These are phyloP conservation scores for Aspergillus udagawae DNA, from an alignment of 2,329 filamentous ascomycete genomes.

Conservation along the genomic window DNA sequence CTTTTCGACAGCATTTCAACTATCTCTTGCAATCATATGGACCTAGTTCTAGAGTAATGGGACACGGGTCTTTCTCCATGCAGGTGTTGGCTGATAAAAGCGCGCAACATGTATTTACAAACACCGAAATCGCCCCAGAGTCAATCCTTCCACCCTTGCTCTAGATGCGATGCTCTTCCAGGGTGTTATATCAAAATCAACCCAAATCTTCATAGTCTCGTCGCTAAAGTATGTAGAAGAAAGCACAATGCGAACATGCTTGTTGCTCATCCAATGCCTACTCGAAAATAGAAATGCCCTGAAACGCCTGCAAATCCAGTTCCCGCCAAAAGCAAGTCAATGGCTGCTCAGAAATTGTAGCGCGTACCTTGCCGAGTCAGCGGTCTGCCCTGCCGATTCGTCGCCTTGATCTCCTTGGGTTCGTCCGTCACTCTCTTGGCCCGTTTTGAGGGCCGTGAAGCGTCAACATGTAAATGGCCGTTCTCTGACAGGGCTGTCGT, in stretches of 20 bases:
- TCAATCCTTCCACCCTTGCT: not conserved
- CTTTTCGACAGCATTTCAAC: too few species aligned
- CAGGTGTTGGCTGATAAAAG: not conserved
- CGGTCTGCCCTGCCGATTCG: constrained; percentile 48
- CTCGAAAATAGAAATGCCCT: constrained; percentile 2
- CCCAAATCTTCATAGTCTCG: constrained; percentile 17
- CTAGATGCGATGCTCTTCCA: not conserved
- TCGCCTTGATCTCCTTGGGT: constrained; percentile 36
- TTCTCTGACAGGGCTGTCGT: constrained; percentile 54
- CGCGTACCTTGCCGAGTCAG: constrained; percentile 49
- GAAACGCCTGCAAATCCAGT: not conserved
- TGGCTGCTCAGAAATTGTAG: constrained; percentile 39
- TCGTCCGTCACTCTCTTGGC: constrained; percentile 43
- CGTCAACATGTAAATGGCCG: constrained; percentile 59
- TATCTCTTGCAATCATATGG: not conserved
- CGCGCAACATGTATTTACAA: not conserved
- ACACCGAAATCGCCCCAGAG: not conserved
- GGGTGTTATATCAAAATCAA: not conserved
- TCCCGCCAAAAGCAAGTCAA: constrained; percentile 4
- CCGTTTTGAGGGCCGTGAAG: constrained; percentile 49
- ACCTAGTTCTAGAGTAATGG: not conserved
- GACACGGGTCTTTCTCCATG: not conserved
- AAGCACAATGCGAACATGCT: constrained; percentile 9
- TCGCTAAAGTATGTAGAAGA: constrained; percentile 12
- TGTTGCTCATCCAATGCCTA: constrained; percentile 6